Evolutionary conservation across 257 asterid genomes (phyloP), one percentile per base, ranked within the genome.

Genomic region (Eustoma russellianum): DNA sequence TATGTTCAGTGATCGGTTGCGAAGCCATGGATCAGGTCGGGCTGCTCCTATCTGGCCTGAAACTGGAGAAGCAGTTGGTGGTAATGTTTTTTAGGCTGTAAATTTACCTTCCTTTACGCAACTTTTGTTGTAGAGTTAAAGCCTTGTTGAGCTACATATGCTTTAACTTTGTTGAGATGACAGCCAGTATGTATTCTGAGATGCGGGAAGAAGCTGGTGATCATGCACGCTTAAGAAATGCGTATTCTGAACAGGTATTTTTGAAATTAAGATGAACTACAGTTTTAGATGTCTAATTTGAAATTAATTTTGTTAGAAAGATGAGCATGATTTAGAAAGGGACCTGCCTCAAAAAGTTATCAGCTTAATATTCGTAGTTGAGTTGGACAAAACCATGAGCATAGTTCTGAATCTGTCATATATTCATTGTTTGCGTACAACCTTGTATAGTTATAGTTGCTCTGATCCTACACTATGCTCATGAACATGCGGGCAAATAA

Each of bases 191-290:
- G 78, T 92, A 92, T 62, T 72, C 97, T 70, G 99, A 88, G 57
- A 85, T 75, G 88, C 83, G 94, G 73, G 98, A 87, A 75, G 98
- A 87, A 59, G 96, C 98, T 70, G 94, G 95, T 55, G 98, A 83
- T 67, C 96, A 92, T 78, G 99, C 97, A 66, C 92, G 97, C 51
- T 66, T 83, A 34, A 95, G 95, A 48, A 92, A 92, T 76, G 88
- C 83, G 15, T 92, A 81, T 80, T 85, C 88, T 64, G 99, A 92
- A 70, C 99, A 92, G 99, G 99, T 92, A 88, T 95, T 95, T 80
- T 71, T 48, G n/a, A 24, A 46, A 17, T 5, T 50, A 33, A 8
- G 33, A 48, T 41, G 57, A 45, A 45, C 15, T 0, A 6, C 44
- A 7, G 18, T 5, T 40, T 10, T 16, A 5, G 6, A 15, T 7